phyloP scores from a whole-genome alignment of 2,329 filamentous ascomycete genomes.

The Xylariaceae sp. region DNA sequence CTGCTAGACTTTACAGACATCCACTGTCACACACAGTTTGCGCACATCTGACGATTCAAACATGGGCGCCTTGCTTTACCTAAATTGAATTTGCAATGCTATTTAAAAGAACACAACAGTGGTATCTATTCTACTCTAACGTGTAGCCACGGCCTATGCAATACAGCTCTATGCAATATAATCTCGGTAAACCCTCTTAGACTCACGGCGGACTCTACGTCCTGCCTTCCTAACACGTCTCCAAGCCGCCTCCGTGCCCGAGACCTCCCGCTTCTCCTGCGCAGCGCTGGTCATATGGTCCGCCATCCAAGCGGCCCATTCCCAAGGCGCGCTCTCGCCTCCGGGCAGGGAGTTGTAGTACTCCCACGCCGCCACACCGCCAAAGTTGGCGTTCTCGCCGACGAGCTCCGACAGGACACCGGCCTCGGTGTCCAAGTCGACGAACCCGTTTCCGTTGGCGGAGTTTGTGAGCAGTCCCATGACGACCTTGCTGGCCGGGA shows the following conservation, averaged over 20 bases:
- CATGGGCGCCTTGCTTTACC: too few relatives aligned
- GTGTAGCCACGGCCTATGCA: too few relatives aligned
- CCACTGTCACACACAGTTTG: too few relatives aligned
- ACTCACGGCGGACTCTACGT: conserved; percentile 19
- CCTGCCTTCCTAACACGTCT: conserved; percentile 20
- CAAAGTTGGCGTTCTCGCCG: conserved; percentile 62
- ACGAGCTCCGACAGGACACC: conserved; percentile 38
- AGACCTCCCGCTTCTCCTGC: conserved; percentile 18
- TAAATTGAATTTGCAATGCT: too few relatives aligned
- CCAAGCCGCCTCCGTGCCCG: conserved; percentile 21
- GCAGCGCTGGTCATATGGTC: conserved; percentile 18
- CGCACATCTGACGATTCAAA: too few relatives aligned
- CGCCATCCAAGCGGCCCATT: conserved; percentile 58
- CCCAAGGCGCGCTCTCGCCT: conserved; percentile 60
- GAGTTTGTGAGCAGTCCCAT: conserved; percentile 78
- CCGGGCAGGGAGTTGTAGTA: conserved; percentile 81
- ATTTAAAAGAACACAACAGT: too few relatives aligned
- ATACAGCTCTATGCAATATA: conserved; percentile 26
- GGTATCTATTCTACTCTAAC: too few relatives aligned
- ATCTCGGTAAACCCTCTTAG: conserved; percentile 22
- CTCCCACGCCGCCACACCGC: conserved; percentile 93
- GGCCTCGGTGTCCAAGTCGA: conserved; percentile 43
- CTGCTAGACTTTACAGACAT: too few relatives aligned
- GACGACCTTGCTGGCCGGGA: conserved; percentile 69
- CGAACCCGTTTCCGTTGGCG: conserved; percentile 58